These are phyloP conservation scores for Tylopilus sp. DNA, from an alignment of 768 basidiomycete genomes.

Conservation along the genomic window DNA sequence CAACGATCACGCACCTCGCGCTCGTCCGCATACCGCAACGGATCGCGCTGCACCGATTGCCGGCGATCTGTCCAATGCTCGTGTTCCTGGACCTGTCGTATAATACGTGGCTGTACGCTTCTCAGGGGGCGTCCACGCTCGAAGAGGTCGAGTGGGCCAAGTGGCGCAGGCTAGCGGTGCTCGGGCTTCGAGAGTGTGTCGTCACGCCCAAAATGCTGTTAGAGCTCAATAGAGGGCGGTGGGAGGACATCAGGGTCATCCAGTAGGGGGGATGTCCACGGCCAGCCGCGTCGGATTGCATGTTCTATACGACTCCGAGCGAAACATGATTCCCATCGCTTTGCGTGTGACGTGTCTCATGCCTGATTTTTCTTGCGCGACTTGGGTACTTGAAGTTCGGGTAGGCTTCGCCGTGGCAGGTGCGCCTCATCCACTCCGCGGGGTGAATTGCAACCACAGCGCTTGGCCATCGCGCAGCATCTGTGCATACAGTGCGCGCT, in stretches of 20 bases:
- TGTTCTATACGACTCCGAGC: background rate
- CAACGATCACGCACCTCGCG: slow-evolving; percentile 60
- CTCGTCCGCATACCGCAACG: slow-evolving; percentile 49
- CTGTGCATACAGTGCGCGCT: slow-evolving; percentile 60
- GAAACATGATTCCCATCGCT: too few relatives aligned
- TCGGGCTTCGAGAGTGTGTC: slow-evolving; percentile 56
- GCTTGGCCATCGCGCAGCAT: too few relatives aligned
- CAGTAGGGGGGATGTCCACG: slow-evolving; percentile 24
- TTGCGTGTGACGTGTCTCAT: too few relatives aligned
- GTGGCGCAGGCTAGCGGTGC: slow-evolving; percentile 48
- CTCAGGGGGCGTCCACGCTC: slow-evolving; percentile 33
- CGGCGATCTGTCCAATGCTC: slow-evolving; percentile 58
- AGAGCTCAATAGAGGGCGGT: slow-evolving; percentile 55
- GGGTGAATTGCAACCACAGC: too few relatives aligned
- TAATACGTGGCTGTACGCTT: slow-evolving; percentile 44
- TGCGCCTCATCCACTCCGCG: too few relatives aligned
- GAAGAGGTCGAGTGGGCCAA: slow-evolving; percentile 56
- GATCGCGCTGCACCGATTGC: slow-evolving; percentile 54
- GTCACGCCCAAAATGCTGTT: slow-evolving; percentile 40
- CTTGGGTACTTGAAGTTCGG: too few relatives aligned
- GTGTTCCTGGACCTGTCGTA: slow-evolving; percentile 65
- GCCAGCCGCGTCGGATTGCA: background rate
- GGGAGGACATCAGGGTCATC: slow-evolving; percentile 60
- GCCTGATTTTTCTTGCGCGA: too few relatives aligned
- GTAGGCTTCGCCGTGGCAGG: too few relatives aligned